A percentile compares a stretch with the other conserved stretches of the same genome.
These are phyloP conservation scores for Ambrosia trifida DNA, from an alignment of 129 eudicot species.

Conservation along the genomic window DNA sequence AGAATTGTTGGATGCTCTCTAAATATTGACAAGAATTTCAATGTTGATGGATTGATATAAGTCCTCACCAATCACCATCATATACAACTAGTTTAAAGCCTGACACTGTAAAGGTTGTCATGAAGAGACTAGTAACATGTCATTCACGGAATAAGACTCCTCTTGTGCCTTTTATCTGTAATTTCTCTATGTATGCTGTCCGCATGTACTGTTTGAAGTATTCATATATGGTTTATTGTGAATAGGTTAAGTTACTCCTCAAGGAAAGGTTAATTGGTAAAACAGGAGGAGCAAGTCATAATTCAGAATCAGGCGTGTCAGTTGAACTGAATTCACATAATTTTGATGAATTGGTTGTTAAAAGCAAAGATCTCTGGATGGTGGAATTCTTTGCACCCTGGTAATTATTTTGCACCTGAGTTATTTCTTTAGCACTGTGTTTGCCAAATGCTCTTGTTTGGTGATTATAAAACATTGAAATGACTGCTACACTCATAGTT, in stretches of 20 bases:
- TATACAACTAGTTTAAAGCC: not conserved
- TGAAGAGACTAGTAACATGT: not conserved
- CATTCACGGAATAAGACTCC: not conserved
- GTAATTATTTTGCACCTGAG: constrained; percentile 39
- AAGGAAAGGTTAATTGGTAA: constrained; percentile 87
- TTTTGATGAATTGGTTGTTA: constrained; percentile 80
- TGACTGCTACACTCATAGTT: no score
- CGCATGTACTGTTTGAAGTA: constrained; percentile 1
- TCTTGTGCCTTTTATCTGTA: constrained; percentile 16
- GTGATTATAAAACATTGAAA: not conserved
- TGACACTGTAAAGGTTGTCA: constrained; percentile 8
- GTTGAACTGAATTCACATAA: constrained; percentile 73
- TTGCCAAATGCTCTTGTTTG: constrained; percentile 4
- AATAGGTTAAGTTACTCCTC: constrained; percentile 75
- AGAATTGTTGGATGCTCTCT: constrained; percentile 1
- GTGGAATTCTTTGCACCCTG: constrained; percentile 98
- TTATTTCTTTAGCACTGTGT: constrained; percentile 11
- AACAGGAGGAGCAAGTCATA: constrained; percentile 70
- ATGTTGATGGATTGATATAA: not conserved
- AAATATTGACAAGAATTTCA: not conserved
- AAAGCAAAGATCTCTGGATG: constrained; percentile 92
- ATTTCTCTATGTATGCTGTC: constrained; percentile 2
- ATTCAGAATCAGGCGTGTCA: constrained; percentile 73
- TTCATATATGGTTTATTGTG: constrained; percentile 8
- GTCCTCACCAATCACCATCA: constrained; percentile 3